Conservation (phyloP, 2,329 filamentous ascomycete species). For the Penicillium freii region DNA sequence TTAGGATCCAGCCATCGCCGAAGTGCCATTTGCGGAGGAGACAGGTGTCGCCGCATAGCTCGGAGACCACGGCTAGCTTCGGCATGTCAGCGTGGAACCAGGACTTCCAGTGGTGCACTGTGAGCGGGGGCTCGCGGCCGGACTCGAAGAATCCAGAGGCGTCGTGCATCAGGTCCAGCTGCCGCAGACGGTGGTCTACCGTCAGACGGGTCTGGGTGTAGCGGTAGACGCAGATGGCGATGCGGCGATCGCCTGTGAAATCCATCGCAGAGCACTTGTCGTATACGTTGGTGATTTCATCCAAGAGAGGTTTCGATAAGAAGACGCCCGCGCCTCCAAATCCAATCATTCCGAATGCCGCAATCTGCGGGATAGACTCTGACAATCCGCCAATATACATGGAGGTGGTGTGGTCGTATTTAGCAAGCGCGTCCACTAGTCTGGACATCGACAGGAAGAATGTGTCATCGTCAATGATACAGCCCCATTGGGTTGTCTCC, state of each 20-base stretch:
- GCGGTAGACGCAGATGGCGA: slow-evolving; percentile 57
- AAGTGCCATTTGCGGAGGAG: slow-evolving; percentile 58
- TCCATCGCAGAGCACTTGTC: slow-evolving; percentile 51
- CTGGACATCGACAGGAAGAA: slow-evolving; percentile 59
- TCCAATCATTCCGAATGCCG: slow-evolving; percentile 57
- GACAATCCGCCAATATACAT: slow-evolving; percentile 59
- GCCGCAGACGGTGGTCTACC: slow-evolving; percentile 55
- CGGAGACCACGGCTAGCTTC: slow-evolving; percentile 50
- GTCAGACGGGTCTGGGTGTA: slow-evolving; percentile 57
- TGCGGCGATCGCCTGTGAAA: slow-evolving; percentile 54
- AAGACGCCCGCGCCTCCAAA: slow-evolving; percentile 63
- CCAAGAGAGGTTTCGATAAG: slow-evolving; percentile 54
- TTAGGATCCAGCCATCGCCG: slow-evolving; percentile 49
- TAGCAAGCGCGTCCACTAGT: slow-evolving; percentile 49
- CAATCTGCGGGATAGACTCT: slow-evolving; percentile 55
- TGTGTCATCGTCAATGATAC: slow-evolving; percentile 62
- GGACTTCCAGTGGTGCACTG: slow-evolving; percentile 63
- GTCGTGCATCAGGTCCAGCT: slow-evolving; percentile 58
- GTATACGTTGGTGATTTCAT: slow-evolving; percentile 49
- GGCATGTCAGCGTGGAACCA: slow-evolving; percentile 55
- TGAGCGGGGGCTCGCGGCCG: slow-evolving; percentile 51
- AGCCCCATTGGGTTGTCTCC: slow-evolving; percentile 54
- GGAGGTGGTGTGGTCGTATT: slow-evolving; percentile 51
- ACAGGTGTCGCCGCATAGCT: slow-evolving; percentile 57
- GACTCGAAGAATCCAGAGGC: slow-evolving; percentile 61